phyloP scores from a whole-genome alignment of 257 asterid genomes.

The Forsythia viridissima region DNA sequence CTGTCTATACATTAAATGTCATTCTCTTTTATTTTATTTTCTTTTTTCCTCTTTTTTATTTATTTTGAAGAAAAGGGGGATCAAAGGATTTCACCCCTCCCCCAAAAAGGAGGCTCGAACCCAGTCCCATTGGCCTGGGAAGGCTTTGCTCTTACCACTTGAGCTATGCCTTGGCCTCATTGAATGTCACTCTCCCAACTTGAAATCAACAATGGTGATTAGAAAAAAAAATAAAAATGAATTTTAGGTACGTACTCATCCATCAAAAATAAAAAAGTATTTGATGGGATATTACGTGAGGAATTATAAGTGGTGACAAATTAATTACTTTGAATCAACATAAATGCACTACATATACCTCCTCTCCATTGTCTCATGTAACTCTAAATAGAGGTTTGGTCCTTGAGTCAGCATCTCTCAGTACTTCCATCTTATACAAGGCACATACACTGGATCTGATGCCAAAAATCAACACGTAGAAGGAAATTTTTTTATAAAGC shows the following conservation, averaged over 20 bases:
- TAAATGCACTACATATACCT: conserved; percentile 51
- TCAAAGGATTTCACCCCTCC: too few species aligned
- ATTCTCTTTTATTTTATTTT: background rate
- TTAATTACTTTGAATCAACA: conserved; percentile 11
- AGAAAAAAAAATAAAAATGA: background rate
- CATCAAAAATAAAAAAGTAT: background rate
- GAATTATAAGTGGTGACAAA: background rate
- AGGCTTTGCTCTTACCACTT: too few species aligned
- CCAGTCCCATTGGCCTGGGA: too few species aligned
- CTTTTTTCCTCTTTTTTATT: too few species aligned
- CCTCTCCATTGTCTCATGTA: conserved; percentile 73
- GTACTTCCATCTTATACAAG: conserved; percentile 82
- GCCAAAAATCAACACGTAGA: conserved; percentile 29
- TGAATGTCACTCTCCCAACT: conserved; percentile 7
- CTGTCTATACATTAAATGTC: background rate
- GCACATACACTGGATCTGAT: conserved; percentile 64
- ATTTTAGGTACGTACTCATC: background rate
- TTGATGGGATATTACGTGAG: too few species aligned
- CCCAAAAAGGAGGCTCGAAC: too few species aligned
- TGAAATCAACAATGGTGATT: background rate
- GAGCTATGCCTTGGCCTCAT: too few species aligned
- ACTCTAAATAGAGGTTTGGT: conserved; percentile 76
- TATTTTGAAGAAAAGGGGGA: too few species aligned
- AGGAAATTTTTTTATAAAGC: conserved; percentile 3
- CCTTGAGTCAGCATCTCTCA: conserved; percentile 66